Evolutionary conservation across 2,329 filamentous ascomycete species (phyloP).

Genomic region (Colletotrichum kahawae): DNA sequence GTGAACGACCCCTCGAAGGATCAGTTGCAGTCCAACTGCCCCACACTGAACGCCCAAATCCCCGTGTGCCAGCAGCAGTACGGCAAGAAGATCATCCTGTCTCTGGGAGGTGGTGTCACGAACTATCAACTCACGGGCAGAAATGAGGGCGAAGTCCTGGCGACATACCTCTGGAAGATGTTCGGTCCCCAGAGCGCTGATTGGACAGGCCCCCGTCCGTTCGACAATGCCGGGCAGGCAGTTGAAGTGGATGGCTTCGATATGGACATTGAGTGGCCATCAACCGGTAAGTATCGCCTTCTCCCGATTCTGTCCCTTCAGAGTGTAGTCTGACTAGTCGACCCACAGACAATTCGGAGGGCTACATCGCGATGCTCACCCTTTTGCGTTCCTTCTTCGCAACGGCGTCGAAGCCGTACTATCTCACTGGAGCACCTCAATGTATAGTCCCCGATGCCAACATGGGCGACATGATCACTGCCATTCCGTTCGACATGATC

Average conservation of each 20-base stretch:
- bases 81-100: conserved; percentile 46
- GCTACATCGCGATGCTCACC: conserved; percentile 32
- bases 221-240: conserved; percentile 21
- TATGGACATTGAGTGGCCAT: conserved; percentile 36
- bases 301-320: neutral
- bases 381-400: conserved; percentile 29
- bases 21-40: conserved; percentile 36
- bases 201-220: conserved; percentile 31
- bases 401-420: conserved; percentile 32
- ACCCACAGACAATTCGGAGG: conserved; percentile 28
- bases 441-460: conserved; percentile 41
- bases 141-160: conserved; percentile 39
- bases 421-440: conserved; percentile 53
- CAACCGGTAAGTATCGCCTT: conserved; percentile 10
- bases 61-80: conserved; percentile 40
- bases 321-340: neutral
- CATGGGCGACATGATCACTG: conserved; percentile 47
- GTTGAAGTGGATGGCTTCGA: conserved; percentile 38
- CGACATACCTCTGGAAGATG: conserved; percentile 41
- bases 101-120: conserved; percentile 40
- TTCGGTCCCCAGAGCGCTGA: conserved; percentile 41
- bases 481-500: conserved; percentile 43
- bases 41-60: conserved; percentile 38
- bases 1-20: conserved; percentile 34
- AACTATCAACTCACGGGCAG: conserved; percentile 41